These are phyloP conservation scores for Microbotryomycetes sp. DNA, from an alignment of 1,284 basidiomycete species.

Conservation along the genomic window DNA sequence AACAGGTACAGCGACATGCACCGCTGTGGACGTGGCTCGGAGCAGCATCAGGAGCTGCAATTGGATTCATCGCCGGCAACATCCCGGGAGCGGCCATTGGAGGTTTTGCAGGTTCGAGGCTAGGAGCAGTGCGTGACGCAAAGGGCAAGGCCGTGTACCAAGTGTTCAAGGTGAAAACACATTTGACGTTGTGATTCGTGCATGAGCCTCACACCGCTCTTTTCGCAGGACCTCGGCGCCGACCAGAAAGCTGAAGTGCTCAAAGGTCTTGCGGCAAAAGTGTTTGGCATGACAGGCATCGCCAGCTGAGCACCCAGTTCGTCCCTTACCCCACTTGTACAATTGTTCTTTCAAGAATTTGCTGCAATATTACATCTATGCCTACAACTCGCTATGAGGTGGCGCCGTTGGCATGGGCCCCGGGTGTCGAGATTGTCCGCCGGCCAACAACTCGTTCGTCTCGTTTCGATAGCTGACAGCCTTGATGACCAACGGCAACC, in stretches of 20 bases:
- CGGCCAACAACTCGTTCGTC: conserved; percentile 4
- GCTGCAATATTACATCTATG: no score
- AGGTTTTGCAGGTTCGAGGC: conserved; percentile 70
- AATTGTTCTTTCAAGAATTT: neutral
- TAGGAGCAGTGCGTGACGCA: conserved; percentile 82
- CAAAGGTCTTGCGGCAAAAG: conserved; percentile 77
- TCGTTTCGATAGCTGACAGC: conserved; percentile 4
- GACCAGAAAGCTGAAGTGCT: conserved; percentile 58
- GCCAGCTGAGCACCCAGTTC: neutral
- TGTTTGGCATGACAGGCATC: conserved; percentile 53
- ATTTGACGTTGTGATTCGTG: no score
- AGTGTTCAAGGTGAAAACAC: conserved; percentile 89
- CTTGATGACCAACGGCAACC: conserved; percentile 27
- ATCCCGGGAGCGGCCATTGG: conserved; percentile 58
- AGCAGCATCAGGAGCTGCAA: conserved; percentile 52
- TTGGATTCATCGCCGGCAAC: conserved; percentile 84
- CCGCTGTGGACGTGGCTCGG: conserved; percentile 74
- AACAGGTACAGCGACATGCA: conserved; percentile 55
- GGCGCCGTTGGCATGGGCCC: neutral
- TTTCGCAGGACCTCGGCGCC: conserved; percentile 26
- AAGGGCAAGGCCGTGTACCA: conserved; percentile 86
- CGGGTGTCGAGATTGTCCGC: neutral
- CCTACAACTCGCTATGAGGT: neutral
- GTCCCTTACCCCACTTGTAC: neutral
- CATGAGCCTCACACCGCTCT: no score